Evolutionary conservation across 495 filamentous ascomycete species (phyloP).

Genomic region (Hypoxylon lienhwacheense): DNA sequence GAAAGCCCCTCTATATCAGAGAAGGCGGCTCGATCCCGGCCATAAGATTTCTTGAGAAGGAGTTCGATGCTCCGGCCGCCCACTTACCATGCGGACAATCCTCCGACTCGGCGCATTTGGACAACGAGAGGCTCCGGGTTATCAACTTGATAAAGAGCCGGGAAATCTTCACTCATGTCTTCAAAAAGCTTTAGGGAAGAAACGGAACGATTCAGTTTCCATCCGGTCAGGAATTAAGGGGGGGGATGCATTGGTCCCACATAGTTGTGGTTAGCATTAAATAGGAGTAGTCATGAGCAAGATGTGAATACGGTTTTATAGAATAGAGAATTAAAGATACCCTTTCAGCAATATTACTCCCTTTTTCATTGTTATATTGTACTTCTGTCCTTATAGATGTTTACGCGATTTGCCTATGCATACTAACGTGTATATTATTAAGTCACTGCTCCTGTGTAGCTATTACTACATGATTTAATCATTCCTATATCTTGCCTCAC

Average conservation of each 20-base stretch:
- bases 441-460: no score
- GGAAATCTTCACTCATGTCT: constrained; percentile 88
- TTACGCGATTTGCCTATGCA: background rate
- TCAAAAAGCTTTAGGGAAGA: constrained; percentile 50
- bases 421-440: no score
- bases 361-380: background rate
- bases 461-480: no score
- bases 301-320: constrained; percentile 15
- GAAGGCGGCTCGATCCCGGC: constrained; percentile 94
- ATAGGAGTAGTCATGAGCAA: background rate
- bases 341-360: constrained; percentile 5
- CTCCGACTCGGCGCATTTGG: constrained; percentile 90
- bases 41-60: constrained; percentile 92
- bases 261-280: no score
- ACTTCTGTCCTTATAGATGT: background rate
- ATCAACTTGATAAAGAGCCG: constrained; percentile 87
- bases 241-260: no score
- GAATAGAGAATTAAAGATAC: constrained; percentile 22
- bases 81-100: constrained; percentile 95
- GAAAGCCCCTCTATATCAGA: constrained; percentile 82
- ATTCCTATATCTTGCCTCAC: no score
- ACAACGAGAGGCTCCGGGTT: constrained; percentile 87
- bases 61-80: constrained; percentile 88
- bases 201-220: background rate
- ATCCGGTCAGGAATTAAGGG: background rate